A percentile compares a stretch with the other conserved stretches of the same genome.
Conservation (phyloP, 768 basidiomycete genomes). For the Boletus vinaceobasis region DNA sequence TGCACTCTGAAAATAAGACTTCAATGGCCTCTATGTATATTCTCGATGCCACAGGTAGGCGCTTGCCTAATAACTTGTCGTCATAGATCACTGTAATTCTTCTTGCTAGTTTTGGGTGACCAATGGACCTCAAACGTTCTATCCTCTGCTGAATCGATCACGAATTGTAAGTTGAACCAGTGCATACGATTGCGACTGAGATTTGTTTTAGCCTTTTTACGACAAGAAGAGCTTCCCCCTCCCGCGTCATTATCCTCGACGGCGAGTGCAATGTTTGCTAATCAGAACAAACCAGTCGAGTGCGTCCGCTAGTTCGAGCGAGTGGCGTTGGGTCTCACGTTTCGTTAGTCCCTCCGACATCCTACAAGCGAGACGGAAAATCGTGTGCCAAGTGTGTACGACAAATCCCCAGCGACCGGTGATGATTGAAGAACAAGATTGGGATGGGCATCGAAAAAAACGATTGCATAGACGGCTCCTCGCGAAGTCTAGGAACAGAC, state of each 20-base stretch:
- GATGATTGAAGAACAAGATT: conserved; percentile 57
- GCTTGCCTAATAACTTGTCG: background rate
- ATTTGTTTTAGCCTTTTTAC: conserved; percentile 47
- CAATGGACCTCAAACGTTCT: conserved; percentile 58
- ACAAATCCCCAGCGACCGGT: conserved; percentile 50
- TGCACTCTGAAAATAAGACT: conserved; percentile 22
- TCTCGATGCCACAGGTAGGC: conserved; percentile 65
- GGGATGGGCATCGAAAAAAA: conserved; percentile 57
- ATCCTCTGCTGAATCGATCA: conserved; percentile 46
- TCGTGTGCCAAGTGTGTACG: conserved; percentile 64
- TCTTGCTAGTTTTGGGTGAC: conserved; percentile 44
- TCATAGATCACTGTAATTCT: background rate
- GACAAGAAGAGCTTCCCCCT: conserved; percentile 46
- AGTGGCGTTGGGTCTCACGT: conserved; percentile 9
- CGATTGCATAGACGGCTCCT: conserved; percentile 52
- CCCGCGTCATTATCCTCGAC: conserved; percentile 52
- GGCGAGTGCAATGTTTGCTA: conserved; percentile 51
- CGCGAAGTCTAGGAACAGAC: conserved; percentile 25
- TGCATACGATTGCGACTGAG: background rate
- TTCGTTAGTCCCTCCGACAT: conserved; percentile 52
- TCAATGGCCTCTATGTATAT: conserved; percentile 48
- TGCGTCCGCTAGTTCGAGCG: conserved; percentile 24
- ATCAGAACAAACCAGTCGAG: conserved; percentile 45
- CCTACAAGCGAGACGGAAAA: conserved; percentile 53
- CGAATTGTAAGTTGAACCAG: conserved; percentile 39